These are phyloP conservation scores for Aphanomyces cochlioides DNA, from an alignment of 352 stramenopile species.

Conservation along the genomic window DNA sequence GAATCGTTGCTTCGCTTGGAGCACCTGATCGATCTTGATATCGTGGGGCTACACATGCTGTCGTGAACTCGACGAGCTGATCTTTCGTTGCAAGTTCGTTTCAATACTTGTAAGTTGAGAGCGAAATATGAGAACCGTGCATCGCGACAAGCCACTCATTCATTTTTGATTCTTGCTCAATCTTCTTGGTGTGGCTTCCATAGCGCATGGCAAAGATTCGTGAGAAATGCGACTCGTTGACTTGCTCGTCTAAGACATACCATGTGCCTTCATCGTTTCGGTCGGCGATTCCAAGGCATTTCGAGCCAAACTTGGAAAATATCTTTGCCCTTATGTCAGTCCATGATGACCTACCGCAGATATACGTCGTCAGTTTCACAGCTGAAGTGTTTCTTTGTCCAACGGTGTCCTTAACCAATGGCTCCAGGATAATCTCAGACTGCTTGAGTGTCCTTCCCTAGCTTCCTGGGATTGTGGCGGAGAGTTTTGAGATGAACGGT, in stretches of 20 bases:
- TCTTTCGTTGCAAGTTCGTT: neutral
- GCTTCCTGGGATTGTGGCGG: too few relatives aligned
- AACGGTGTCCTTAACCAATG: too few relatives aligned
- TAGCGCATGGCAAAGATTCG: neutral
- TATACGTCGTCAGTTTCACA: too few relatives aligned
- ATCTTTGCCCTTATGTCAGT: too few relatives aligned
- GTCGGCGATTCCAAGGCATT: neutral
- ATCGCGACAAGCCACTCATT: neutral
- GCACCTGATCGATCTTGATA: neutral
- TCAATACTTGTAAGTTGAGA: neutral
- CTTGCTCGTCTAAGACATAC: neutral
- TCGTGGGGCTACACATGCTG: neutral
- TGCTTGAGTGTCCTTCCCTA: too few relatives aligned
- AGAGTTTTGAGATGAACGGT: too few relatives aligned
- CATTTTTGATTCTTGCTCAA: neutral
- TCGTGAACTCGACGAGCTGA: neutral
- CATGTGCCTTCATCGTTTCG: neutral
- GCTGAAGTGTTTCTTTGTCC: too few relatives aligned
- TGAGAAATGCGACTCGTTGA: neutral
- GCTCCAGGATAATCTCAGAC: too few relatives aligned
- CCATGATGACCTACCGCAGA: too few relatives aligned
- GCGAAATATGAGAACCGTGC: neutral
- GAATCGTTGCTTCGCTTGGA: neutral
- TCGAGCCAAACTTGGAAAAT: too few relatives aligned
- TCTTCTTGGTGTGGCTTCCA: neutral